Evolutionary conservation across 1,284 basidiomycete species (phyloP), one percentile per base, ranked within the genome.

Genomic region (Vanrija sp.): DNA sequence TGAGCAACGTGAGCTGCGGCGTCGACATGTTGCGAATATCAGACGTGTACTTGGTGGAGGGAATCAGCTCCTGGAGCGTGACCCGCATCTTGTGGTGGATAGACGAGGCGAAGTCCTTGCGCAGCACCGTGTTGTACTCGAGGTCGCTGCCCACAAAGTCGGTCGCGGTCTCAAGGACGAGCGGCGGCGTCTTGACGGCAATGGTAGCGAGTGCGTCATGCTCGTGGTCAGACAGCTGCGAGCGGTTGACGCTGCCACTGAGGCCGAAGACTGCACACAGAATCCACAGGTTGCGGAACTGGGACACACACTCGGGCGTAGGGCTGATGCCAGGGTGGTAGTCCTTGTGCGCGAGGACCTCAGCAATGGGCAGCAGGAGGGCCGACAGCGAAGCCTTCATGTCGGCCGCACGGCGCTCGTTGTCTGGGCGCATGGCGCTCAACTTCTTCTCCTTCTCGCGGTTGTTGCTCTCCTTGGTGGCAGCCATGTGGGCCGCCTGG

Each of bases 281-380:
- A 75, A 96, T 91, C 95, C 95, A 98, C 77, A 94, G 82, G 71
- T 92, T 93, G 45, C 94, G 84, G 82, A 97, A 98, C 18, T 91
- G 79, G 4, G 85, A 80, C 4, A 89, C 85, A n/a, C 89, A 72
- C 43, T 85, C 85, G 1, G 82, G 69, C 3, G 84, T 80, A 18
- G 86, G 72, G 36, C 81, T 73, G 14, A 78, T 59, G 38, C 86
- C 82, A 1, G 88, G 85, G 51, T 83, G 81, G 69, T 89, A 87
- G 60, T 87, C 84, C 19, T 77, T 64, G 67, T 94, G 89, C 36
- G 82, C 78, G n/a, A 98, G 80, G 10, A 97, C 80, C 1, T 89
- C 87, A 63, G 95, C 91, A 54, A 98, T 90, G 1, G 92, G 89
- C 16, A 95, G 84, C 25, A 97, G 79, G 4, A 97, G 81, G 3